These are phyloP conservation scores for Macroventuria anomochaeta DNA, from an alignment of 2,329 filamentous ascomycete species.

Conservation along the genomic window DNA sequence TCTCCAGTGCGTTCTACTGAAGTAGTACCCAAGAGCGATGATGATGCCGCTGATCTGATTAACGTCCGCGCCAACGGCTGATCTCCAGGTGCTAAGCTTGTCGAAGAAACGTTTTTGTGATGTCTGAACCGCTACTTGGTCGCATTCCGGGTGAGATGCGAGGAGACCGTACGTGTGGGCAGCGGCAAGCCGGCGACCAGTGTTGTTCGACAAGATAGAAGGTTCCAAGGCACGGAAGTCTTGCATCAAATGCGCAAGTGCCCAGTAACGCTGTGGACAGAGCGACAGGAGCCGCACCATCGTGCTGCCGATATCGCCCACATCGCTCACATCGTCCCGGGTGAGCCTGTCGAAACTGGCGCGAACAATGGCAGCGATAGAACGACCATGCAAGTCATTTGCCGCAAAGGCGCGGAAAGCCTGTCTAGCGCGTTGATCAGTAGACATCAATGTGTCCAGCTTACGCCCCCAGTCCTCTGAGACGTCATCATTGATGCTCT, in stretches of 20 bases:
- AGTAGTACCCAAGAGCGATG: slow-evolving; percentile 64
- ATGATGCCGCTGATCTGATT: slow-evolving; percentile 67
- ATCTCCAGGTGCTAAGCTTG: slow-evolving; percentile 60
- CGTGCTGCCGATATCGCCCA: slow-evolving; percentile 55
- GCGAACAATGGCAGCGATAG: slow-evolving; percentile 52
- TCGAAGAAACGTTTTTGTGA: slow-evolving; percentile 56
- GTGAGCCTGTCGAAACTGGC: slow-evolving; percentile 55
- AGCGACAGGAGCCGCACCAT: slow-evolving; percentile 64
- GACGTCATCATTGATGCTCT: slow-evolving; percentile 58
- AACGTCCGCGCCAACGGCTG: slow-evolving; percentile 64
- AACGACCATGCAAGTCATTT: slow-evolving; percentile 39
- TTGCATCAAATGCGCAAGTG: slow-evolving; percentile 36
- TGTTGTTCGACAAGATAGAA: slow-evolving; percentile 74
- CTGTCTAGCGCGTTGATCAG: slow-evolving; percentile 69
- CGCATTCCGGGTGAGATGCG: slow-evolving; percentile 64
- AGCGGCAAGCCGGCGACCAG: slow-evolving; percentile 68
- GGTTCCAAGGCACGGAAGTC: slow-evolving; percentile 60
- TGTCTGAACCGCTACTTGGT: slow-evolving; percentile 51
- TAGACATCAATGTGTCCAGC: slow-evolving; percentile 74
- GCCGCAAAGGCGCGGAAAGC: slow-evolving; percentile 61
- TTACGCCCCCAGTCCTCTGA: slow-evolving; percentile 86
- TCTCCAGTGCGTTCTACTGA: slow-evolving; percentile 65
- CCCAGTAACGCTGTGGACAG: slow-evolving; percentile 56
- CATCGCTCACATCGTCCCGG: slow-evolving; percentile 48
- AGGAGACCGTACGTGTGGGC: slow-evolving; percentile 79